Evolutionary conservation across 2,329 filamentous ascomycete species (phyloP).

Genomic region (Sclerotinia nivalis): DNA sequence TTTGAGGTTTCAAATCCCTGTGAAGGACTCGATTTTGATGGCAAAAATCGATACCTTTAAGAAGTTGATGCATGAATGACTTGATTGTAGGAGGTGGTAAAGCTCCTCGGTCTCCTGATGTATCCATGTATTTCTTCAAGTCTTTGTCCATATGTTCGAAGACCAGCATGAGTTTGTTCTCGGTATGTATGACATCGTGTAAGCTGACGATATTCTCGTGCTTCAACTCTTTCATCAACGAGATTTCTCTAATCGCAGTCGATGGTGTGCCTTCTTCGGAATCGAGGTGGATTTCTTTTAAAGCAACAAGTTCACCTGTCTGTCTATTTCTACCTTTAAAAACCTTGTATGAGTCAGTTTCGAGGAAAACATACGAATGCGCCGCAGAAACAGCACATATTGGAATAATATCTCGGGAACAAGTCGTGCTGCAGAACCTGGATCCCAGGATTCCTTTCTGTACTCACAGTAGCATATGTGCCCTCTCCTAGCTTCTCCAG

Average conservation of each 20-base stretch:
- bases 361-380: not conserved
- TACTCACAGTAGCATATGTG: conserved; percentile 87
- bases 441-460: not conserved
- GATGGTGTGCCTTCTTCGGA: conserved; percentile 97
- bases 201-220: conserved; percentile 97
- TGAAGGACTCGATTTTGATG: conserved; percentile 96
- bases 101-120: conserved; percentile 82
- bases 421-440: not conserved
- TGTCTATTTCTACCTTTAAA: conserved; percentile 98
- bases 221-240: conserved; percentile 98
- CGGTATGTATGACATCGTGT: conserved; percentile 98
- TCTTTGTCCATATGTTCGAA: conserved; percentile 99
- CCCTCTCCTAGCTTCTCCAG: conserved; percentile 98
- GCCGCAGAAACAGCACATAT: not conserved
- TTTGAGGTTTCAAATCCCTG: conserved; percentile 94
- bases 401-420: not conserved
- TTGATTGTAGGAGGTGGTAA: conserved; percentile 91
- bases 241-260: conserved; percentile 97
- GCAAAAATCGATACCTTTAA: conserved; percentile 95
- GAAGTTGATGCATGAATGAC: conserved; percentile 97
- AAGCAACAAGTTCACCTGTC: conserved; percentile 91
- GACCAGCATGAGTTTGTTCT: conserved; percentile 99
- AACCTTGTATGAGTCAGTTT: conserved; percentile 59
- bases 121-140: conserved; percentile 98
- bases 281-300: conserved; percentile 98